phyloP scores from a whole-genome alignment of 352 stramenopile species.

The Phytopythium ostracodes region DNA sequence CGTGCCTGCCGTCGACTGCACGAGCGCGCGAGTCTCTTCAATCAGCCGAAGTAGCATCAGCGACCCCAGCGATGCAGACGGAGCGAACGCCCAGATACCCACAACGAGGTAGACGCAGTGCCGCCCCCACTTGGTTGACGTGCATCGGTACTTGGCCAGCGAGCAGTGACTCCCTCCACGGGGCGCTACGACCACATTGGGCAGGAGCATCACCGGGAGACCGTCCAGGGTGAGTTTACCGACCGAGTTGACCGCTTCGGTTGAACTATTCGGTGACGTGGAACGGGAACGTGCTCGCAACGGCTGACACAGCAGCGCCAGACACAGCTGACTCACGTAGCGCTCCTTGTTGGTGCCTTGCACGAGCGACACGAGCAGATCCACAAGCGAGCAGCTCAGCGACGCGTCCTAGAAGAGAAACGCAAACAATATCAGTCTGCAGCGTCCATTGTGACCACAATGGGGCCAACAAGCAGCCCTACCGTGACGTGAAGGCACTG shows the following conservation, averaged over 20 bases:
- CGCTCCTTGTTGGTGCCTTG: constrained; percentile 35
- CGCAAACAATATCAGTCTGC: too few species aligned
- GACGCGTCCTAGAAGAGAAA: constrained; percentile 30
- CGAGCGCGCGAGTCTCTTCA: constrained; percentile 41
- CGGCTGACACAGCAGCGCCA: constrained; percentile 56
- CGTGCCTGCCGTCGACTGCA: constrained; percentile 18
- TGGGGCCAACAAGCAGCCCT: constrained; percentile 11
- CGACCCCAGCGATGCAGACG: constrained; percentile 21
- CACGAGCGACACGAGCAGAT: constrained; percentile 36
- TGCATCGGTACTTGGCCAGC: constrained; percentile 41
- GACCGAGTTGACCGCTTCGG: constrained; percentile 5
- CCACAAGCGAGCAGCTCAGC: constrained; percentile 36
- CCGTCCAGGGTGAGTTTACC: constrained; percentile 14
- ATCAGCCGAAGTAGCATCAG: constrained; percentile 38
- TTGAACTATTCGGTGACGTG: constrained; percentile 7
- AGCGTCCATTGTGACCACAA: too few species aligned
- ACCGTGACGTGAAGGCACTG: constrained; percentile 50
- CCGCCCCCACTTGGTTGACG: constrained; percentile 33
- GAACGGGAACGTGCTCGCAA: constrained; percentile 22
- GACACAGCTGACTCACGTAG: constrained; percentile 44
- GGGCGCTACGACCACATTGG: constrained; percentile 27
- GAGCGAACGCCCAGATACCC: constrained; percentile 45
- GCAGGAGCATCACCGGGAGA: constrained; percentile 26
- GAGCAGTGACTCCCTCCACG: constrained; percentile 30
- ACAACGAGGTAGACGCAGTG: constrained; percentile 57